Evolutionary conservation across 2,329 filamentous ascomycete genomes (phyloP), one percentile per base, ranked within the genome.

Genomic region (Penicillium sp.): DNA sequence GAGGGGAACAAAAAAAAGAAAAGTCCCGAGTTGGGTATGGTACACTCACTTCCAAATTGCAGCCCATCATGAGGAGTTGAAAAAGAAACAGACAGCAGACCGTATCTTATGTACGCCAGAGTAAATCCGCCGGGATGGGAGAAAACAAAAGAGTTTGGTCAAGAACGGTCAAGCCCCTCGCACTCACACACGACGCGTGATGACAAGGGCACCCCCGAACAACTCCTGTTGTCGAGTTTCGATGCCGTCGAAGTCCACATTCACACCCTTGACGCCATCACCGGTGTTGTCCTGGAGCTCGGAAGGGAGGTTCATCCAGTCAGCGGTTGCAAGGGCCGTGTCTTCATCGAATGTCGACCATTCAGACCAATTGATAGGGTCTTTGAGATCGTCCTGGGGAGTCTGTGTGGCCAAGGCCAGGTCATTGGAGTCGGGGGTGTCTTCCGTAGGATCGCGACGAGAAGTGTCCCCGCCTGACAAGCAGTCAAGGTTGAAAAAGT

Each of bases 161-260:
- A 35, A 35, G 46, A 6, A 7, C 31, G 27, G 7, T 49, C 9
- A 31, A 9, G n/a, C 24, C n/a, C 47, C 7, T 53, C 31, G 24
- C 44, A 41, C 58, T 67, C 61, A 74, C 57, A 70, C 35, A n/a
- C 11, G 64, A 40, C 70, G 64, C 49, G 63, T 66, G 46, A 75
- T 70, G 19, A 66, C 59, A 40, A 73, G 67, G 9, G 61, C 61
- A 51, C 69, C 69, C 49, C 71, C 68, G 41, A 65, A 57, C 46
- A 67, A 58, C 18, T 69, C 65, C 24, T 66, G 65, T 33, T 71
- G 69, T 22, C 70, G 70, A 11, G 65, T 66, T n/a, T 75, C 71
- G 39, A 75, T 59, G 13, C 66, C 65, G n/a, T 78, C 75, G 75
- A 77, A 79, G 54, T 79, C 74, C 35, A 78, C 66, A 36, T 72